Base-by-base conservation (phyloP, 208 protist genomes). In the Acanthamoeba triangularis region DNA sequence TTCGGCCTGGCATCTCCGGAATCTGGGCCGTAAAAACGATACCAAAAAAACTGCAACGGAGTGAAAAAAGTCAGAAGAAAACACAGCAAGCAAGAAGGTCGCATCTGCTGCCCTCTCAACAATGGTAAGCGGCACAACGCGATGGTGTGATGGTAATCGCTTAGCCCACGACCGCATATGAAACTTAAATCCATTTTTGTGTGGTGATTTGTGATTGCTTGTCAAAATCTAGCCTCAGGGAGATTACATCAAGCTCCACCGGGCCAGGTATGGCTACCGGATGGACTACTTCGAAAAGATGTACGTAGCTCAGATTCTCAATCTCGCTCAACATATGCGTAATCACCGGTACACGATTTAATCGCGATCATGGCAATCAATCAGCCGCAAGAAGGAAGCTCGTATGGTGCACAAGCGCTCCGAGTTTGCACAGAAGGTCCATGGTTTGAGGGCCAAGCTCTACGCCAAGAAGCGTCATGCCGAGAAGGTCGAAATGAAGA, bases 401-500 rank as follows among this genome's bases (percentile, higher is more conserved):
- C 98, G 99, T 84, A 98, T 98, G 7, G 96, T 90, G 13, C 99
- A 99, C 95, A 99, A 99, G 76, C 97, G 97, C 25, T 98, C 99
- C 7, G 98, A 98, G 94, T 98, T 98, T 69, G 98, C 99, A 67
- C 98, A 99, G 98, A 99, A 98, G 35, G 97, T 99, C 35, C 98
- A 98, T 63, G 99, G 99, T 95, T 98, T 99, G 52, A 99, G 99
- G 96, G 99, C 99, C 44, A 99, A 99, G 97, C 97, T 99, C 82
- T 99, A 98, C 56, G 98, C 99, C 95, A 99, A 99, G 98, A 98
- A 99, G 94, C 98, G 99, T 67, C 99, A 99, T 97, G 96, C 98
- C 44, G 99, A 99, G 96, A 99, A 99, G 99, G 99, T 99, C 1
- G 98, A 99, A 93, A 99, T 99, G 97, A 99, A 99, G 97, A 99